These are phyloP conservation scores for Ophiostoma novo-ulmi DNA, from an alignment of 2,329 filamentous ascomycete genomes.

Conservation along the genomic window DNA sequence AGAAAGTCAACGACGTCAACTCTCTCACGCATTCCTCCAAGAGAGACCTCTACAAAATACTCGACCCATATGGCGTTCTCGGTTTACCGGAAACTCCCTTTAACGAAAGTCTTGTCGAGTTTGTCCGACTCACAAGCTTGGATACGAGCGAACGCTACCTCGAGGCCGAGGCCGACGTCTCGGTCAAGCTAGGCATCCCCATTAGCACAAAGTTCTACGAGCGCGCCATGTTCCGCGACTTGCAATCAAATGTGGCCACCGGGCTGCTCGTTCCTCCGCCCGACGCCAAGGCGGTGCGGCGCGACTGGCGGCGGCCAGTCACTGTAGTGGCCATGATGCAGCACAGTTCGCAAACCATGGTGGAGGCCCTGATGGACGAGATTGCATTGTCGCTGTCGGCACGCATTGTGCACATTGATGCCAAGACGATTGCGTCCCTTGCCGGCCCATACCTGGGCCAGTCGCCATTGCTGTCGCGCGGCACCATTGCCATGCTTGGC, in stretches of 20 bases:
- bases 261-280: constrained; percentile 32
- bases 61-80: constrained; percentile 22
- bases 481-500: constrained; percentile 50
- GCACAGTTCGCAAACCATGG: constrained; percentile 32
- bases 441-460: constrained; percentile 66
- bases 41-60: not conserved
- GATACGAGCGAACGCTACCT: not conserved
- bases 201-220: constrained; percentile 25
- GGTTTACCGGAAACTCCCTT: constrained; percentile 14
- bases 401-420: constrained; percentile 63
- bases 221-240: constrained; percentile 33
- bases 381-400: constrained; percentile 46
- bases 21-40: not conserved
- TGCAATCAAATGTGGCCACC: constrained; percentile 33
- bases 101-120: not conserved
- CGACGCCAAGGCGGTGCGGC: constrained; percentile 26
- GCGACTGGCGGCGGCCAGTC: constrained; percentile 34
- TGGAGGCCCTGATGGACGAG: constrained; percentile 31
- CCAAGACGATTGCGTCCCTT: constrained; percentile 64
- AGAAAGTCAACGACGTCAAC: not conserved
- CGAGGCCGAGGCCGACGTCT: constrained; percentile 19
- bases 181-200: constrained; percentile 16
- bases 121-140: not conserved
- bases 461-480: constrained; percentile 44
- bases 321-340: constrained; percentile 37